Evolutionary conservation across 2,329 filamentous ascomycete genomes (phyloP), one percentile per base, ranked within the genome.

Genomic region (Colletotrichum trifolii): DNA sequence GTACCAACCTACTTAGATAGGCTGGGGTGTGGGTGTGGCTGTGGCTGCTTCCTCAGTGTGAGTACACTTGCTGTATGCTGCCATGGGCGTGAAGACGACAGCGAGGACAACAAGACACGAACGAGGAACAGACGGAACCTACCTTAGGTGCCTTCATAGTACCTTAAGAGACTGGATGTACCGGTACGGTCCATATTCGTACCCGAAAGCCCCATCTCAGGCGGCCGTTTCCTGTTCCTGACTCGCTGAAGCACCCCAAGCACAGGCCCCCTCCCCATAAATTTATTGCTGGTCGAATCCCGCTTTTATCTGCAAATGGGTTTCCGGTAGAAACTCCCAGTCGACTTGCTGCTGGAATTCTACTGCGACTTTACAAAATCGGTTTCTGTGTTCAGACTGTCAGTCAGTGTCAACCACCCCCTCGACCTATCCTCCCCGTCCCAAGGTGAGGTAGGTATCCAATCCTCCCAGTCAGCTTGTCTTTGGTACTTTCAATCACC

Each of bases 181-280:
- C 61, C 61, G 61, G 61, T 57, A 65, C 64, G 38, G 49, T 10
- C 46, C 52, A 36, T 17, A 46, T 36, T 53, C 15, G 64, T 65
- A 60, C 34, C 46, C 11, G 42, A 36, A 36, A n/a, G 49, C 54
- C 46, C 64, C 64, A 64, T 64, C 61, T 54, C 61, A 60, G 60
- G 64, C 60, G 47, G 60, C 64, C 60, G 64, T 58, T 60, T 54
- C 61, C 61, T 64, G 56, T 55, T 60, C 64, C 61, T 65, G 64
- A 67, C 64, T 67, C 64, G 61, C 56, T 56, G 53, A 63, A 25
- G 33, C 49, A 63, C 46, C 46, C 58, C 61, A 48, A 54, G 54
- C 36, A 45, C 40, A 66, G 38, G 52, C 15, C 52, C 8, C 58
- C 58, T 25, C 25, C 25, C 25, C 25, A 25, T 5, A 63, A 47